phyloP scores from a whole-genome alignment of 257 asterid genomes.

The Paraleonurus japonicus region DNA sequence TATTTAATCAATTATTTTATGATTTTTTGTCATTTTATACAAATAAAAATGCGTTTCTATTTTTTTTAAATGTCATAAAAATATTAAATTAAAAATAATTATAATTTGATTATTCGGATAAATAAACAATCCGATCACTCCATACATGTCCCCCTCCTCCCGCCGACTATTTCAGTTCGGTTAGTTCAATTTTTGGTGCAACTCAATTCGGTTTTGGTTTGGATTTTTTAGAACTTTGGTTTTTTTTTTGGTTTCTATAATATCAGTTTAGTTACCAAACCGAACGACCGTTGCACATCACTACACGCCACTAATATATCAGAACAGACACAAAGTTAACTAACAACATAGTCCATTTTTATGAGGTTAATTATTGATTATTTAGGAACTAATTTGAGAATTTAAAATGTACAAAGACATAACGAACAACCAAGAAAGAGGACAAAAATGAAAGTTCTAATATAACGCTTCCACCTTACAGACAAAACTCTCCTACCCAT shows the following conservation, averaged over 20 bases:
- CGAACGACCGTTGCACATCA: background rate
- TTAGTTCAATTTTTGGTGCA: background rate
- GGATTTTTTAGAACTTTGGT: background rate
- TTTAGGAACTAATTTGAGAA: background rate
- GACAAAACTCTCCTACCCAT: background rate
- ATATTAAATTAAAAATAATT: too few species aligned
- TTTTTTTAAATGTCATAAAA: background rate
- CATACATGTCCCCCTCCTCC: too few species aligned
- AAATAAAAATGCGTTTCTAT: background rate
- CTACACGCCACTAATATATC: background rate
- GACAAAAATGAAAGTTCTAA: background rate
- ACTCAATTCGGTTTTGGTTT: too few species aligned
- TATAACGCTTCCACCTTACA: background rate
- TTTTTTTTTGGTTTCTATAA: too few species aligned
- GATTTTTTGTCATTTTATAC: background rate
- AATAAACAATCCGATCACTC: too few species aligned
- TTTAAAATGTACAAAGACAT: background rate
- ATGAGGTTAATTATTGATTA: background rate
- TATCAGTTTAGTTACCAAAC: background rate
- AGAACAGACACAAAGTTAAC: background rate
- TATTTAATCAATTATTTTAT: too few species aligned
- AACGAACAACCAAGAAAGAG: background rate
- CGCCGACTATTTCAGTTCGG: background rate
- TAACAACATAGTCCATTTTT: background rate
- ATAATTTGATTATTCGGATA: background rate